Percentiles rank a stretch among this genome's conserved stretches.
Conservation (phyloP, 768 basidiomycete species). For the Trichaptum fuscoviolaceum region DNA sequence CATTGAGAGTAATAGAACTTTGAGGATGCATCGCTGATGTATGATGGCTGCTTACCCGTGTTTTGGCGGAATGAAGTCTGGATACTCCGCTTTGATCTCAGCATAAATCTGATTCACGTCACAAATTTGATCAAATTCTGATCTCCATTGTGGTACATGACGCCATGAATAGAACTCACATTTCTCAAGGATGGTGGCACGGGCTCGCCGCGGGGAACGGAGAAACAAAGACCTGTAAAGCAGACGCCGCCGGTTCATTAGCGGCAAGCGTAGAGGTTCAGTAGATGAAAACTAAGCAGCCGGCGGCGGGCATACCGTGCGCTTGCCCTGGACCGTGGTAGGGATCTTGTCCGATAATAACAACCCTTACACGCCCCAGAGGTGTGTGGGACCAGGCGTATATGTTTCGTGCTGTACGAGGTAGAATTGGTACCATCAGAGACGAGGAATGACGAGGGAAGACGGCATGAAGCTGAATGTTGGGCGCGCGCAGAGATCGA, state of each 20-base stretch:
- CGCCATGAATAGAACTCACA: slow-evolving; percentile 31
- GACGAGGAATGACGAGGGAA: not conserved
- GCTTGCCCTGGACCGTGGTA: slow-evolving; percentile 80
- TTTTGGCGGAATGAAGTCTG: slow-evolving; percentile 68
- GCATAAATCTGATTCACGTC: slow-evolving; percentile 62
- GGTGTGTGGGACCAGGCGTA: slow-evolving; percentile 92
- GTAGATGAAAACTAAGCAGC: slow-evolving; percentile 4
- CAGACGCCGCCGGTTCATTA: not conserved
- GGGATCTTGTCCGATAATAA: slow-evolving; percentile 89
- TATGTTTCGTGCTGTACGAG: slow-evolving; percentile 63
- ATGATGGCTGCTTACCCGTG: slow-evolving; percentile 61
- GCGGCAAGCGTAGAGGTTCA: not conserved
- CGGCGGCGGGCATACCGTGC: slow-evolving; percentile 50
- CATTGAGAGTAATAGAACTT: slow-evolving; percentile 7
- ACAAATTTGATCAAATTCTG: not conserved
- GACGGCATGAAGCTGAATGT: not conserved
- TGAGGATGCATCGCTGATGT: slow-evolving; percentile 7
- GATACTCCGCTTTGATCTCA: slow-evolving; percentile 80
- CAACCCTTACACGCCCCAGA: slow-evolving; percentile 76
- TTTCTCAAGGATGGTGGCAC: slow-evolving; percentile 82
- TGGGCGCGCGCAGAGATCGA: not conserved
- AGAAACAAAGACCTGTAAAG: slow-evolving; percentile 73
- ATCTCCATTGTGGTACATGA: not conserved
- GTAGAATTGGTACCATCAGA: slow-evolving; percentile 1
- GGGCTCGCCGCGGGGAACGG: slow-evolving; percentile 72